Evolutionary conservation across 371 early-diverging fungal species (phyloP).

Genomic region (Coemansia sp.): DNA sequence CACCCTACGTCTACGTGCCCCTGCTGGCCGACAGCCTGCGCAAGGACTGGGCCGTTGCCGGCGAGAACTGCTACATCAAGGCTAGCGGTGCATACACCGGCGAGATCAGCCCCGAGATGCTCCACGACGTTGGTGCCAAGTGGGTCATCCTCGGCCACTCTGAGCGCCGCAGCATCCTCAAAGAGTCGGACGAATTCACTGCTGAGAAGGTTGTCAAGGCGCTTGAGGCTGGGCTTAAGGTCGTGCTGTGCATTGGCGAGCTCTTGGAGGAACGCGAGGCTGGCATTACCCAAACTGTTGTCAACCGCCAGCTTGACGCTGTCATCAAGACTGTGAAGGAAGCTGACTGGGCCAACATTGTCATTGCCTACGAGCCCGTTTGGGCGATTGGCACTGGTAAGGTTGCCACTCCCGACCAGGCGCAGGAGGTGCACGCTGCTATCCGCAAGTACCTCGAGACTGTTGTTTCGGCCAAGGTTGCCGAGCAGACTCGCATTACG

Average conservation of each 20-base stretch:
- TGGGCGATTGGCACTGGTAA: constrained; percentile 99
- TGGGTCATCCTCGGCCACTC: constrained; percentile 99
- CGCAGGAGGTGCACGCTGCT: constrained; percentile 92
- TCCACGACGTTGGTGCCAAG: constrained; percentile 92
- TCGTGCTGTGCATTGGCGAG: constrained; percentile 98
- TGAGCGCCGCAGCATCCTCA: constrained; percentile 94
- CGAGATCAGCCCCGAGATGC: constrained; percentile 93
- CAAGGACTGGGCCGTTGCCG: constrained; percentile 86
- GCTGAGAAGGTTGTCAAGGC: constrained; percentile 90
- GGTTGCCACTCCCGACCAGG: constrained; percentile 96
- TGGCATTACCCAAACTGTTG: constrained; percentile 80
- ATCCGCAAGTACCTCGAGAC: constrained; percentile 87
- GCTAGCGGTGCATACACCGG: constrained; percentile 98
- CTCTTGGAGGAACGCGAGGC: constrained; percentile 91
- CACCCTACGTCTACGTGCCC: constrained; percentile 92
- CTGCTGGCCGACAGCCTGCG: constrained; percentile 72
- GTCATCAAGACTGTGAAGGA: constrained; percentile 62
- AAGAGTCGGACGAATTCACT: constrained; percentile 86
- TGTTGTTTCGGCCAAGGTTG: constrained; percentile 78
- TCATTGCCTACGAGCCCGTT: constrained; percentile 99
- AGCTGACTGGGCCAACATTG: constrained; percentile 86
- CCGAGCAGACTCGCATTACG: constrained; percentile 88
- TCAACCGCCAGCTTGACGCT: constrained; percentile 87
- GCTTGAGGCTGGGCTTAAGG: constrained; percentile 82
- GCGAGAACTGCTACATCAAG: constrained; percentile 92